Evolutionary conservation across 2,329 filamentous ascomycete genomes (phyloP).

Genomic region (Hypoxylon sp.): DNA sequence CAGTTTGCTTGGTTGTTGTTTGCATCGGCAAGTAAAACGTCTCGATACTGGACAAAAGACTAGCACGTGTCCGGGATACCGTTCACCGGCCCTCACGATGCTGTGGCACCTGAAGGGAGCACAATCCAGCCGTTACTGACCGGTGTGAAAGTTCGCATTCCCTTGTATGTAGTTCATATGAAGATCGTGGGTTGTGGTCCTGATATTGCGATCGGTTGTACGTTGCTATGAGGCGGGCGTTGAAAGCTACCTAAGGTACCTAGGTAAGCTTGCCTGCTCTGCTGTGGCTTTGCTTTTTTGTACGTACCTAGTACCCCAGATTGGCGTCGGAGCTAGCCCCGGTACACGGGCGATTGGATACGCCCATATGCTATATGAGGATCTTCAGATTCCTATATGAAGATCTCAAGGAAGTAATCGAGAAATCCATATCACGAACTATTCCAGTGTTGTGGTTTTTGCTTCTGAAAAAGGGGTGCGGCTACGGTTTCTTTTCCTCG

Average conservation of each 20-base stretch:
- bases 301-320: constrained; percentile 1
- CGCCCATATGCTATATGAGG: constrained; percentile 5
- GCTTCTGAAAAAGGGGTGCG: constrained; percentile 7
- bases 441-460: not conserved
- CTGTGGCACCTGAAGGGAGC: constrained; percentile 32
- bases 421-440: not conserved
- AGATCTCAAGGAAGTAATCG: constrained; percentile 1
- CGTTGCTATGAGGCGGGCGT: constrained; percentile 1
- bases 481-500: constrained; percentile 4
- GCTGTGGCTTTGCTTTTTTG: constrained; percentile 22
- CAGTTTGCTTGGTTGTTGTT: constrained; percentile 33
- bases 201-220: constrained; percentile 33
- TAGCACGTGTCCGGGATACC: constrained; percentile 7
- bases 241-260: constrained; percentile 10
- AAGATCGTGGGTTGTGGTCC: constrained; percentile 4
- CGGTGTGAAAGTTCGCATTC: constrained; percentile 27
- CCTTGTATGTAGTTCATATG: constrained; percentile 12
- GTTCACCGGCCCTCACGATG: constrained; percentile 33
- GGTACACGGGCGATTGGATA: constrained; percentile 21
- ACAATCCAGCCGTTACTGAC: constrained; percentile 32
- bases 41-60: constrained; percentile 8
- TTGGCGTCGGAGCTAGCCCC: constrained; percentile 22
- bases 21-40: constrained; percentile 23
- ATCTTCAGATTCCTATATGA: constrained; percentile 14
- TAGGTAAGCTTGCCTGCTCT: constrained; percentile 1